phyloP scores from a whole-genome alignment of 768 basidiomycete genomes.

The Boletus bicolor region DNA sequence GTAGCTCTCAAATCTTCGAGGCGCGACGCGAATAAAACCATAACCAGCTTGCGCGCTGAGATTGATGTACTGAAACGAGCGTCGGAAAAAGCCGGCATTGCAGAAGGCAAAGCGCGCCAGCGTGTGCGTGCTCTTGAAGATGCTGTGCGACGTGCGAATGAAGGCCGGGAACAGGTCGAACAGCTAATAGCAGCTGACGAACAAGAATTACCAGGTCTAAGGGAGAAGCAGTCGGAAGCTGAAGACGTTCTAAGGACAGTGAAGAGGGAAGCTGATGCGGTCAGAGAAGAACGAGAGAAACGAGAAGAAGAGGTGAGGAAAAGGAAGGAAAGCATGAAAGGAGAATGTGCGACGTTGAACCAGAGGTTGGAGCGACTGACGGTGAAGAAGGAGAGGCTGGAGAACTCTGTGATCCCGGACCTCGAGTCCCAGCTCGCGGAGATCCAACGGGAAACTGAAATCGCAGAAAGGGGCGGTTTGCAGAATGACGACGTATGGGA shows the following conservation, averaged over 20 bases:
- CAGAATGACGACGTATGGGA: conserved; percentile 21
- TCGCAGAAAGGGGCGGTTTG: conserved; percentile 26
- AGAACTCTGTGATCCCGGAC: conserved; percentile 54
- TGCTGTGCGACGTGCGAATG: conserved; percentile 75
- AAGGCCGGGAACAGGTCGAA: conserved; percentile 47
- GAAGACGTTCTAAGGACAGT: conserved; percentile 42
- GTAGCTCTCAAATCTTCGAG: conserved; percentile 72
- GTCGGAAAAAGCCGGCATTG: conserved; percentile 71
- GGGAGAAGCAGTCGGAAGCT: conserved; percentile 39
- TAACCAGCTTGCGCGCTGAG: conserved; percentile 76
- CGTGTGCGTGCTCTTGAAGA: conserved; percentile 87
- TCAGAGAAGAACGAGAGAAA: conserved; percentile 43
- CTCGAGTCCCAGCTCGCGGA: conserved; percentile 65
- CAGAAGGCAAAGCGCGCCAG: conserved; percentile 79
- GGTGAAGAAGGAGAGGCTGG: conserved; percentile 64
- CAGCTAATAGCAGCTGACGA: conserved; percentile 37
- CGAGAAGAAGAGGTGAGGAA: conserved; percentile 51
- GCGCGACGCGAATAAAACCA: conserved; percentile 79
- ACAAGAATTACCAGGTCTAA: conserved; percentile 38
- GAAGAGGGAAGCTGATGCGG: conserved; percentile 43
- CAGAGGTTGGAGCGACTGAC: conserved; percentile 67
- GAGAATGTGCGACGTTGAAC: conserved; percentile 53
- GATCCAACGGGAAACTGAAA: conserved; percentile 58
- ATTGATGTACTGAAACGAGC: conserved; percentile 82
- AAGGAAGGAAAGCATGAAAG: conserved; percentile 51